Evolutionary conservation across 371 early-diverging fungal species (phyloP).

Genomic region (Apophysomyces elegans): DNA sequence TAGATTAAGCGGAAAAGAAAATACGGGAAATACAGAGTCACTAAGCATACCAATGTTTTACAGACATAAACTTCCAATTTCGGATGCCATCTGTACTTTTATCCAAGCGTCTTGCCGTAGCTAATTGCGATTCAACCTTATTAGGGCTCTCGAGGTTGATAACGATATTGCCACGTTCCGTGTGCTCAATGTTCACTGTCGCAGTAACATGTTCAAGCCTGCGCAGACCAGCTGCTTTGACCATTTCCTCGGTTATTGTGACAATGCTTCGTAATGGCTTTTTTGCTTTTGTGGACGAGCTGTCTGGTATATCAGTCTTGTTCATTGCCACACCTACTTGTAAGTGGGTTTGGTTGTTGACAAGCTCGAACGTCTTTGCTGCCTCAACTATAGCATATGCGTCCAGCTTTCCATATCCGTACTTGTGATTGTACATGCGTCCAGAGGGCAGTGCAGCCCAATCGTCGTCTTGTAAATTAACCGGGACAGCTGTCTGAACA

Average conservation of each 20-base stretch:
- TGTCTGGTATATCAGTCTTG: slow-evolving; percentile 63
- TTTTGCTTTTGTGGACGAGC: slow-evolving; percentile 26
- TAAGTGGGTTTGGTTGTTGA: slow-evolving; percentile 68
- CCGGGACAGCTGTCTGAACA: slow-evolving; percentile 80
- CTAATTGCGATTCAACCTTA: slow-evolving; percentile 69
- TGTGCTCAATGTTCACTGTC: slow-evolving; percentile 80
- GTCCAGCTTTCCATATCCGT: slow-evolving; percentile 92
- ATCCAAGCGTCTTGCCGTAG: slow-evolving; percentile 70
- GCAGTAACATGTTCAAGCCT: slow-evolving; percentile 89
- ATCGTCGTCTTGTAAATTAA: slow-evolving; percentile 60
- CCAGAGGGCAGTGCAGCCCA: slow-evolving; percentile 70
- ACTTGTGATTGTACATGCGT: slow-evolving; percentile 83
- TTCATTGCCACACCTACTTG: slow-evolving; percentile 46
- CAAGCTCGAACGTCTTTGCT: slow-evolving; percentile 68
- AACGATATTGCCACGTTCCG: slow-evolving; percentile 81
- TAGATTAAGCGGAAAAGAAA: neutral
- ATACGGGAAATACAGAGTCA: neutral
- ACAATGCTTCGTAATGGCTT: slow-evolving; percentile 40
- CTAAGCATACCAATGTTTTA: slow-evolving; percentile 89
- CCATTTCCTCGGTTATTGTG: slow-evolving; percentile 45
- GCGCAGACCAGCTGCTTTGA: slow-evolving; percentile 53
- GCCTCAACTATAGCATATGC: slow-evolving; percentile 79
- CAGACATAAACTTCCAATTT: slow-evolving; percentile 95
- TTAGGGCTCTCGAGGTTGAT: slow-evolving; percentile 78
- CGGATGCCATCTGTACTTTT: slow-evolving; percentile 70